Evolutionary conservation across 1,284 basidiomycete genomes (phyloP), one percentile per base, ranked within the genome.

Genomic region (Cryptococcus sp.): DNA sequence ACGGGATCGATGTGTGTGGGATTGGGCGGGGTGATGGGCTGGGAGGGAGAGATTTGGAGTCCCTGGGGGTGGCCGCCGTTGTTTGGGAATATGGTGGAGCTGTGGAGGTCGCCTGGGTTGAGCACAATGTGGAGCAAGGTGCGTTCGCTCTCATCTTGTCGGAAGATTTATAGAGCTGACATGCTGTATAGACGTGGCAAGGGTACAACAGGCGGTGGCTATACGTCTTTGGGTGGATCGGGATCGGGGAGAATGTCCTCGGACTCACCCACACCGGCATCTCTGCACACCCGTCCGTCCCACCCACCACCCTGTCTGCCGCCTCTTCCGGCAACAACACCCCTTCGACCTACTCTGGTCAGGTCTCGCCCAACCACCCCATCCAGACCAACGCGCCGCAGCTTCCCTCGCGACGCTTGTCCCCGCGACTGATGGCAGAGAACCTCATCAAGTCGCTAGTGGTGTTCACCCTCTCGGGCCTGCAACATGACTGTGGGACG

Each of bases 51-150:
- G 53, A 50, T 70, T 40, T 71, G 60, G 52, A 63, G 58, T 23
- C 72, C 71, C n/a, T 76, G 70, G 67, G 73, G 73, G 4, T 74
- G 68, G 67, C 70, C 73, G 2, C 70, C 72, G 43, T 37, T 71
- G 11, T 72, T 74, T 55, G 73, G 68, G 5, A 60, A 56, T 28
- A 38, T 73, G 20, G 33, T 28, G 0, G 60, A 67, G 9, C 50
- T 74, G 21, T 72, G 66, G 67, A 56, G 43, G 18, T 56, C 68
- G 47, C 72, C 73, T 0, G 72, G 72, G 1, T 52, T 75, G 11
- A 57, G 60, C 2, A 65, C 62, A 37, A 67, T 71, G 64, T 75
- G 73, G 73, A 67, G 70, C 5, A 68, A 57, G 54, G 73, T 73
- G 53, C 60, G 70, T 60, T n/a, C 3, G 24, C 4, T 11, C n/a